A percentile compares a stretch with the other conserved stretches of the same genome.
These are phyloP conservation scores for Rugosomyces carneus DNA, from an alignment of 1,284 basidiomycete genomes.

Conservation along the genomic window DNA sequence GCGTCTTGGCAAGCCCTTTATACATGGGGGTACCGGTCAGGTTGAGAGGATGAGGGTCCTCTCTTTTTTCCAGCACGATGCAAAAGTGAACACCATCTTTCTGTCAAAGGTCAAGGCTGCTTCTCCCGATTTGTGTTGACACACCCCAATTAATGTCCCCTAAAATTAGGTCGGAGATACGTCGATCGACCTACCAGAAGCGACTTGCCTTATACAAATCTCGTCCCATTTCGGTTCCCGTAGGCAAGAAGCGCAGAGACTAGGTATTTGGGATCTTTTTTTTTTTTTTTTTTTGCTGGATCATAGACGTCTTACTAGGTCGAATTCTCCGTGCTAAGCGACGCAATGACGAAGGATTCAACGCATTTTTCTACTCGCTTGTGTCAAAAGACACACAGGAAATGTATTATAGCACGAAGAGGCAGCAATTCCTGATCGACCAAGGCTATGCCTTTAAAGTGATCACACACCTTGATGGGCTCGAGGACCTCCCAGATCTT, in stretches of 20 bases:
- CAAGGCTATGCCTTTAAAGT: constrained; percentile 99
- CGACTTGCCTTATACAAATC: constrained; percentile 98
- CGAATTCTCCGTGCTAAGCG: constrained; percentile 96
- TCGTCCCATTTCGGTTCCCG: constrained; percentile 99
- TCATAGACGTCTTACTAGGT: constrained; percentile 37
- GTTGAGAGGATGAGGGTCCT: constrained; percentile 94
- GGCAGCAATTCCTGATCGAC: constrained; percentile 98
- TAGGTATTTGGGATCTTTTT: constrained; percentile 59
- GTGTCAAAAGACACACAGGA: constrained; percentile 99
- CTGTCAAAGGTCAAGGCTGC: constrained; percentile 74
- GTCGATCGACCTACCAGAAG: constrained; percentile 97
- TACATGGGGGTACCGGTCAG: constrained; percentile 95
- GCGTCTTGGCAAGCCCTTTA: constrained; percentile 91
- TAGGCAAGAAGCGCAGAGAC: constrained; percentile 94
- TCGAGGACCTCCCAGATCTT: constrained; percentile 81
- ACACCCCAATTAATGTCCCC: background rate
- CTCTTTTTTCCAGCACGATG: constrained; percentile 94
- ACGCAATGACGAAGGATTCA: constrained; percentile 98
- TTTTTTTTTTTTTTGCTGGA: background rate
- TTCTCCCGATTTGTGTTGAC: constrained; percentile 3
- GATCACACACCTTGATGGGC: constrained; percentile 94
- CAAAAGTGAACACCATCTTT: constrained; percentile 97
- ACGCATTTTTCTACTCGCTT: constrained; percentile 99
- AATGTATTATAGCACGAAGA: constrained; percentile 99
- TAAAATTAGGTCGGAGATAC: constrained; percentile 89